Percentiles rank a stretch among this genome's conserved stretches.
These are phyloP conservation scores for Coemansia sp. DNA, from an alignment of 371 early-diverging fungal species.

Conservation along the genomic window DNA sequence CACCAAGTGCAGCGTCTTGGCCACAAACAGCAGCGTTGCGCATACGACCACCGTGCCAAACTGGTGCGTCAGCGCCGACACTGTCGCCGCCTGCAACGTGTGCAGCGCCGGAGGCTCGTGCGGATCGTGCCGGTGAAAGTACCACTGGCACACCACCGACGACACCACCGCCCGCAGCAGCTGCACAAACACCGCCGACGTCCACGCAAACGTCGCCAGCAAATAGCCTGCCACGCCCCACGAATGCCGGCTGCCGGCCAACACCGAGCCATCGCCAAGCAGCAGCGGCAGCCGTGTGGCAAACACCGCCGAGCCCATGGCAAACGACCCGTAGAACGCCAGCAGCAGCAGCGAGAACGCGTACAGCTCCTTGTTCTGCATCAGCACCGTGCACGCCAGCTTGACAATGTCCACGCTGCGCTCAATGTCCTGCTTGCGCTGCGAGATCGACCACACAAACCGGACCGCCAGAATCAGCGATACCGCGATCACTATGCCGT, in stretches of 20 bases:
- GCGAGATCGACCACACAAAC: constrained; percentile 36
- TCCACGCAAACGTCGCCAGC: constrained; percentile 35
- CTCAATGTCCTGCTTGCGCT: constrained; percentile 33
- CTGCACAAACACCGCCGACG: constrained; percentile 44
- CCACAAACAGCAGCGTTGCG: constrained; percentile 34
- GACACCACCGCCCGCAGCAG: constrained; percentile 34
- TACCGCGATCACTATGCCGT: constrained; percentile 17
- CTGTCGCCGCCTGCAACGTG: constrained; percentile 42
- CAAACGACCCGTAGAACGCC: constrained; percentile 33
- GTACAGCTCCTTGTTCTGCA: constrained; percentile 35
- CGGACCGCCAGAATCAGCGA: constrained; percentile 34
- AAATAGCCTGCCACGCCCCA: constrained; percentile 30
- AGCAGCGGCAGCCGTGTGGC: constrained; percentile 34
- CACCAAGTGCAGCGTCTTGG: constrained; percentile 31
- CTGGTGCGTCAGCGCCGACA: constrained; percentile 44
- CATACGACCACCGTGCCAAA: constrained; percentile 46
- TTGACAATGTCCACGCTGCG: constrained; percentile 35
- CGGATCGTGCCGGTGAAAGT: constrained; percentile 51
- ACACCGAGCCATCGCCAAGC: background rate
- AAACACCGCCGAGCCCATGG: constrained; percentile 26
- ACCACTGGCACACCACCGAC: constrained; percentile 50
- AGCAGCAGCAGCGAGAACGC: constrained; percentile 39
- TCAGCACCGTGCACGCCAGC: constrained; percentile 32
- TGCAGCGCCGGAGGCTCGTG: constrained; percentile 34
- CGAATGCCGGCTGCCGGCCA: background rate